Base-by-base conservation (phyloP, 2,329 filamentous ascomycete species). In the Aspergillus niger region DNA sequence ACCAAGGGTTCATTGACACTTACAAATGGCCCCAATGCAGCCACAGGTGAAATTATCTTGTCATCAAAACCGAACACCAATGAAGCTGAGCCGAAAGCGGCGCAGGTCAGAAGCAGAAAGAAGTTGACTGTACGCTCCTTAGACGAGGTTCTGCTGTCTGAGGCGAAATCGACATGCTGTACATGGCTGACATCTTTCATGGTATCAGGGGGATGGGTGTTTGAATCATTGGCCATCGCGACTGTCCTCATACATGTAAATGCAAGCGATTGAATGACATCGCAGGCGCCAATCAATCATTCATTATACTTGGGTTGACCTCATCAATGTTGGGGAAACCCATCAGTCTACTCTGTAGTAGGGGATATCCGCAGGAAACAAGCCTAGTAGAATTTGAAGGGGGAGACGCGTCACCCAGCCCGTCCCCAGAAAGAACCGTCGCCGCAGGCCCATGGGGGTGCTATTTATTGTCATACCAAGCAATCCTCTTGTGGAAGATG, bases 51-150 rank as follows among this genome's bases (percentile, higher is more conserved):
- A 6, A 74, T 74, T 36, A 74, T 61, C 43, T 74, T 74, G 61
- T 74, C 71, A 32, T 74, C 70, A 36, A 70, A 74, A 3, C 71
- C 72, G 49, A 74, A 74, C n/a, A 74, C 56, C 39, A 74, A 72
- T 8, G 71, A 72, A 0, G 72, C 70, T 4, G 71, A 69, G 11
- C 69, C 69, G 55, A 73, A 72, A 7, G 71, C 64, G 13, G 65
- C 55, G 57, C 72, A 74, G 3, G 66, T 65, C 8, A 73, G 62
- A 11, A 74, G 59, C 24, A 74, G 60, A 8, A 65, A 63, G 8
- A 57, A 24, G 61, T 74, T 74, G 52, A 72, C 58, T 5, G 67
- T 63, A 8, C 63, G 49, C 52, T 69, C 65, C 11, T 63, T 55
- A 3, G 39, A 32, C 10, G 38, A 13, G n/a, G 24, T 38, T 41